Conservation (phyloP, 768 basidiomycete genomes). For the Neoboletus brunneissimus region DNA sequence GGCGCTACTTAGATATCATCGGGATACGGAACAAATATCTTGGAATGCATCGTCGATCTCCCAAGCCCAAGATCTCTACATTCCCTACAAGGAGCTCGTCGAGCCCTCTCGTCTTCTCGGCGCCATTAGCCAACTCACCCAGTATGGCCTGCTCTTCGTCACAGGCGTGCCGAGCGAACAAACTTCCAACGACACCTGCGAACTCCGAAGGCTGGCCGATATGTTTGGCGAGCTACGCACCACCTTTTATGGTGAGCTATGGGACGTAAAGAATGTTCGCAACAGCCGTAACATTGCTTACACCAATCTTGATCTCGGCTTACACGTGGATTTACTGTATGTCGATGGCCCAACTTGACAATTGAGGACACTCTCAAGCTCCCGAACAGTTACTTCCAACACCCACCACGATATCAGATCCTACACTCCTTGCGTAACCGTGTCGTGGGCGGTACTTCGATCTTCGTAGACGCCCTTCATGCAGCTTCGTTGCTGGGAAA, state of each 20-base stretch:
- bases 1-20: conserved; percentile 42
- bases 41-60: conserved; percentile 49
- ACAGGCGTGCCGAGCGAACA: conserved; percentile 62
- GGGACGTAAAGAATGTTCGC: conserved; percentile 78
- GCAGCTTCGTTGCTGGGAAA: conserved; percentile 55
- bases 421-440: conserved; percentile 87
- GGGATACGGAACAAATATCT: conserved; percentile 34
- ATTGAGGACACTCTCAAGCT: conserved; percentile 1
- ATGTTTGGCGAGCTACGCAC: conserved; percentile 72
- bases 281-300: conserved; percentile 92
- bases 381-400: conserved; percentile 73
- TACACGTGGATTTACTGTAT: conserved; percentile 92
- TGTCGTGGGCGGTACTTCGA: conserved; percentile 77
- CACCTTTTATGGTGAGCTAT: conserved; percentile 88
- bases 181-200: conserved; percentile 61
- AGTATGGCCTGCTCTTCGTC: conserved; percentile 73
- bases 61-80: conserved; percentile 43
- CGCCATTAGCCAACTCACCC: conserved; percentile 68
- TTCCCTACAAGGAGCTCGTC: conserved; percentile 52
- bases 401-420: conserved; percentile 89
- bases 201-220: conserved; percentile 61
- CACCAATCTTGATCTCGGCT: conserved; percentile 81
- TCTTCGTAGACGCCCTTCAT: conserved; percentile 80
- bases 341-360: conserved; percentile 29
- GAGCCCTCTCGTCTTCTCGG: conserved; percentile 45